Evolutionary conservation across 2,329 filamentous ascomycete genomes (phyloP).

Genomic region (Pleoardoris graminearum): DNA sequence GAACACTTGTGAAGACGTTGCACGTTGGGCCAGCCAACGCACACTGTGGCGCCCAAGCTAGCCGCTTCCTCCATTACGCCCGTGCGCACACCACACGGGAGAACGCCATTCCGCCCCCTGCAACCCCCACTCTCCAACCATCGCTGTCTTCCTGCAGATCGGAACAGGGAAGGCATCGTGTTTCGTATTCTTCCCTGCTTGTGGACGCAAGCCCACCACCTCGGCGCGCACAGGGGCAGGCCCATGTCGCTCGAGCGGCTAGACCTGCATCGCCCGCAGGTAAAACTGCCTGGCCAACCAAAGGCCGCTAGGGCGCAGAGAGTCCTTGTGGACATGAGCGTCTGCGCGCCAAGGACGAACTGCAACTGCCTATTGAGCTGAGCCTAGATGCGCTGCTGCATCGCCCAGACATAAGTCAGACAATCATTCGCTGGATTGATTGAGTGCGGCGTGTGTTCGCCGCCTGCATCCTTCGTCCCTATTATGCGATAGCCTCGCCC

Average conservation of each 20-base stretch:
- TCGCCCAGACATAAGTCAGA: constrained; percentile 8
- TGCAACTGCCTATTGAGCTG: constrained; percentile 19
- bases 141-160: constrained; percentile 10
- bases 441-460: constrained; percentile 21
- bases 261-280: constrained; percentile 13
- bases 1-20: constrained; percentile 4
- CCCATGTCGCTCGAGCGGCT: constrained; percentile 12
- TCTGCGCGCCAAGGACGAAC: too few species aligned
- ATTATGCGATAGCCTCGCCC: constrained; percentile 19
- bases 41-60: constrained; percentile 4
- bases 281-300: constrained; percentile 13
- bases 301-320: background rate
- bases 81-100: background rate
- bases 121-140: background rate
- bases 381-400: constrained; percentile 8
- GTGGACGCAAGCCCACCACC: constrained; percentile 15
- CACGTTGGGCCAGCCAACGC: constrained; percentile 2
- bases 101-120: constrained; percentile 8
- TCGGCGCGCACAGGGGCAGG: constrained; percentile 14
- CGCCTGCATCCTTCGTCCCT: constrained; percentile 14
- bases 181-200: constrained; percentile 31
- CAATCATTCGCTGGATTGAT: constrained; percentile 19
- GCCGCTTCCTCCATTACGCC: background rate
- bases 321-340: too few species aligned
- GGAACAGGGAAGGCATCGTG: constrained; percentile 18